Base-by-base conservation (phyloP, 1,284 basidiomycete species). In the Malassezia yamatoensis region DNA sequence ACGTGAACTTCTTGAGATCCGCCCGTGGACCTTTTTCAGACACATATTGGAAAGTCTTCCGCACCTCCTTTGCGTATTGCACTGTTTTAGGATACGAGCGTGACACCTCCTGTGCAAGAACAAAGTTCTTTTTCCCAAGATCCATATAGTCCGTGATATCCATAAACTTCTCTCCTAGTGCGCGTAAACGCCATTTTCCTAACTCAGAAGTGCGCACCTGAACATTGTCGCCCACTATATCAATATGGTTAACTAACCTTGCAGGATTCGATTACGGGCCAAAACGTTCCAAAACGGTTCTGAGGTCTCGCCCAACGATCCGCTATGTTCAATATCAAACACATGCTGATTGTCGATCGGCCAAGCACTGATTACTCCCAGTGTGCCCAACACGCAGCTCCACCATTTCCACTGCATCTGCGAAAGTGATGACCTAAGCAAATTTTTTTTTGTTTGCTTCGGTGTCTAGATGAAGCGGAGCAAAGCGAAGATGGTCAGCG, bases 1-100 rank as follows among this genome's bases (percentile, higher is more conserved):
- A 65, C 5, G 75, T 65, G 42, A 88, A 76, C 82, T 85, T 54
- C 15, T 53, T 51, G 21, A 73, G 36, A 41, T 72, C 57, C 41
- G 46, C 49, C 12, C 67, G 43, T 5, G 67, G 66, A 1, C 65
- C 68, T 0, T 53, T 55, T 5, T 67, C 54, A n/a, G 52, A 49
- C 48, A 72, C 62, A 7, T 62, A n/a, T 15, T 32, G 32, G 35
- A 67, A 70, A 3, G 65, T 62, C 0, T 3, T 10, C 7, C 9
- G 15, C 43, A 73, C 55, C 24, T 57, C n/a, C 18, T 53, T 33
- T 36, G 58, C 40, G 54, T 68, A 60, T 8, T 13, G n/a, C 0
- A 65, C 32, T 7, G 53, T 47, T 3, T 16, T 20, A 1, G 71
- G 71, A 46, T 63, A 72, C 4, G 29, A 43, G 21, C 11, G 45